Evolutionary conservation across 345 rosid species (phyloP), one percentile per base, ranked within the genome.

Genomic region (Syzygium aqueum): DNA sequence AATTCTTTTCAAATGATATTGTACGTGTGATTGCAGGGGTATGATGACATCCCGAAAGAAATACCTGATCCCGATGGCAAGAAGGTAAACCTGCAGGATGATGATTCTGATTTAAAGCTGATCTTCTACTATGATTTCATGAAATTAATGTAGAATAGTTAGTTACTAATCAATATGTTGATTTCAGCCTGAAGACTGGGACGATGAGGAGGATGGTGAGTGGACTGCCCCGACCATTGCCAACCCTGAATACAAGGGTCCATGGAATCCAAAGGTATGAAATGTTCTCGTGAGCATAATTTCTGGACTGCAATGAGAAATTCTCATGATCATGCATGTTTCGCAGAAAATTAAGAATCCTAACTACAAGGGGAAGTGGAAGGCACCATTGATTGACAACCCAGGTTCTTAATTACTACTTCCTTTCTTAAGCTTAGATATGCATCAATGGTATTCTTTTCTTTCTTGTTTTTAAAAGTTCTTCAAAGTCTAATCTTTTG

Each of bases 161-260:
- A 73, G 82, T 37, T 10, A 73, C 82, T 73, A 33, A 73, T 73
- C 21, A 37, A 73, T 25, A 73, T 73, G 12, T 11, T 73, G 82
- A 37, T 40, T 85, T 51, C 90, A 98, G 99, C 99, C 99, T 85
- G 99, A 98, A 88, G 99, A 96, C 90, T 98, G 99, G 99, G 99
- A 98, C 88, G 99, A 98, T 19, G 98, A 98, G 91, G 99, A 98
- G 91, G 99, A 98, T 93, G 99, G 99, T 93, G 99, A 96, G 89
- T 98, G 99, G 99, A 95, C 98, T 53, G 91, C 96, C 85, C 97
- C 99, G 16, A 98, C 99, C 84, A 94, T 96, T 85, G 89, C 98
- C 86, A 98, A 98, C 93, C 99, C 99, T 33, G 99, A 98, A 89
- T 96, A 96, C 96, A 94, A 92, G 89, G 99, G 99, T 83, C 95